Base-by-base conservation (phyloP, 495 filamentous ascomycete species). In the Achaetomiella virescens region DNA sequence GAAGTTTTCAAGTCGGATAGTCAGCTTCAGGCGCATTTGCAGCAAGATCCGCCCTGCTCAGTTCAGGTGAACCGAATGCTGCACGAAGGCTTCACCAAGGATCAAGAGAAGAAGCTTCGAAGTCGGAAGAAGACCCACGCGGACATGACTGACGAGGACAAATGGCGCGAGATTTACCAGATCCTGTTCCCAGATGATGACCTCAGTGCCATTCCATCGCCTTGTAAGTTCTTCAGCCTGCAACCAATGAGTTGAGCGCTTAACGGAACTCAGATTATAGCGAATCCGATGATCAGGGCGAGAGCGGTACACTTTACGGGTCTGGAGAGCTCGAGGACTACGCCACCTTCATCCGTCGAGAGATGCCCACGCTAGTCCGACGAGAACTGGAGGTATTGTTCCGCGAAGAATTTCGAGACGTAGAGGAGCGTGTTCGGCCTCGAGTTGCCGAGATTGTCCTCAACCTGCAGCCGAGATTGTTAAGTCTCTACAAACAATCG, bases 81-180 rank as follows among this genome's bases (percentile, higher is more conserved):
- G 0, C 55, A 67, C 17, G 64, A 69, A 24, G 60, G 66, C 0
- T 65, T 67, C 37, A 61, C 64, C 27, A 66, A 65, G 18, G 66
- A 69, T 20, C 64, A 67, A 17, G 64, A 69, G 27, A 62, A 69
- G 45, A 68, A 61, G 42, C 57, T 76, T 12, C 68, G 67, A 9
- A 70, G 68, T 31, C 60, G 73, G 1, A 76, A 71, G 38, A 75
- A 68, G 64, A 65, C 60, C 8, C 63, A 70, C 17, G 63, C 64
- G 1, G 64, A 70, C 46, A 70, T 70, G 60, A 74, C 70, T 3
- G 73, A 76, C 37, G 69, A 70, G 44, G 72, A 76, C 48, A 71
- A 72, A 43, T 76, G 73, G 73, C 63, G 55, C 24, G 72, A 76
- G 15, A 75, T 75, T 5, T 76, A 76, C 54, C 58, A 59, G 42